Evolutionary conservation across 257 asterid genomes (phyloP).

Genomic region (Verbena officinalis): DNA sequence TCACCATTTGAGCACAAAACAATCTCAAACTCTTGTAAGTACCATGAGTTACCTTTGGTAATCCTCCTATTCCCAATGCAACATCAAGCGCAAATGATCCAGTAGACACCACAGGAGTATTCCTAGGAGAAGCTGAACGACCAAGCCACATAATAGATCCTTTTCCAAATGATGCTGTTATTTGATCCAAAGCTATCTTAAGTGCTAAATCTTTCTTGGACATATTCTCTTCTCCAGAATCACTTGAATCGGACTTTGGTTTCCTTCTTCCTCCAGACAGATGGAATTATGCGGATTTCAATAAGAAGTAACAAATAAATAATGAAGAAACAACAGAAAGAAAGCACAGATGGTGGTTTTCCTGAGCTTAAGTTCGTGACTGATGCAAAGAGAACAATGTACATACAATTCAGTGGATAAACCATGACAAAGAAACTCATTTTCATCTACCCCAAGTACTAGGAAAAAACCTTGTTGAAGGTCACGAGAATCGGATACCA

Average conservation of each 20-base stretch:
- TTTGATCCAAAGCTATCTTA: conserved; percentile 85
- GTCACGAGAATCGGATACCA: background rate
- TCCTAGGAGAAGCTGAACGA: conserved; percentile 52
- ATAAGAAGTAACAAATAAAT: too few species aligned
- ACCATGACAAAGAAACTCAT: conserved; percentile 16
- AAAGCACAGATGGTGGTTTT: too few species aligned
- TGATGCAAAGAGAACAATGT: background rate
- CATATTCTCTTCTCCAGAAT: conserved; percentile 85
- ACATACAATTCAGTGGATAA: conserved; percentile 17
- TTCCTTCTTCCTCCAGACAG: conserved; percentile 61
- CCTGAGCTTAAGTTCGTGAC: too few species aligned
- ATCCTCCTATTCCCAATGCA: conserved; percentile 90
- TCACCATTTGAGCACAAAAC: conserved; percentile 8
- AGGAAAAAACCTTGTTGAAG: background rate
- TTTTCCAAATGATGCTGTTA: conserved; percentile 77
- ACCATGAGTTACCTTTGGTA: conserved; percentile 67
- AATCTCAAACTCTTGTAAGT: background rate
- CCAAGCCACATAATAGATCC: conserved; percentile 99
- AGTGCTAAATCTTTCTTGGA: conserved; percentile 94
- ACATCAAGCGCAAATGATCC: conserved; percentile 87
- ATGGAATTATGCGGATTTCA: background rate
- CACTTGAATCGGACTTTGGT: conserved; percentile 67
- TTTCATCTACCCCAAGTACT: conserved; percentile 20
- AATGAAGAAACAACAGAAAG: background rate
- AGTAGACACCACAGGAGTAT: conserved; percentile 86